Evolutionary conservation across 2,329 filamentous ascomycete species (phyloP).

Genomic region (Ascocoryne sarcoides): DNA sequence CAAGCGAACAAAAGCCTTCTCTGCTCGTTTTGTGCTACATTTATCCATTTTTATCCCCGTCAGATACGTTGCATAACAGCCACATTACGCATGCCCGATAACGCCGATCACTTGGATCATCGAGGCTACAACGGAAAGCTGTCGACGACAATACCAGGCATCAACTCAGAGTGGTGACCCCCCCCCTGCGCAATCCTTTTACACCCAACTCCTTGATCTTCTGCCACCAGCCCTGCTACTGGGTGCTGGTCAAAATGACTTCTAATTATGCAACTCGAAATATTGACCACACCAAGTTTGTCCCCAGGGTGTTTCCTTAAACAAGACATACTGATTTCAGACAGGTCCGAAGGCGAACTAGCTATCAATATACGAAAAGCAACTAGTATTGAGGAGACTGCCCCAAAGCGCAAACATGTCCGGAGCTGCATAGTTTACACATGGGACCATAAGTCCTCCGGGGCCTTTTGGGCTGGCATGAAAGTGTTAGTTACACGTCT

Average conservation of each 20-base stretch:
- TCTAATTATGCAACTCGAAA: conserved; percentile 24
- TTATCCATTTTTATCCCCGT: too few relatives aligned
- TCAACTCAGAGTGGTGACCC: too few relatives aligned
- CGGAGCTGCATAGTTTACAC: conserved; percentile 97
- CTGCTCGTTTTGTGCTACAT: too few relatives aligned
- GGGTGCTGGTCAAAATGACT: conserved; percentile 26
- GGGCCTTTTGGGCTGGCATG: conserved; percentile 95
- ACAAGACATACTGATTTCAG: conserved; percentile 8
- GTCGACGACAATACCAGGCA: too few relatives aligned
- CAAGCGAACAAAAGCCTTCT: too few relatives aligned
- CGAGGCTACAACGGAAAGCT: too few relatives aligned
- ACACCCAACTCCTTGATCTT: too few relatives aligned
- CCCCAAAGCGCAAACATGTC: conserved; percentile 82
- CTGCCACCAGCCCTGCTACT: too few relatives aligned
- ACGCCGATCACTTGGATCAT: too few relatives aligned
- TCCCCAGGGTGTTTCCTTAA: conserved; percentile 4
- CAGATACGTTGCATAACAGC: too few relatives aligned
- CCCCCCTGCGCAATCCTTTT: too few relatives aligned
- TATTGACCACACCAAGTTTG: conserved; percentile 28
- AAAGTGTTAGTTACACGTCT: conserved; percentile 70
- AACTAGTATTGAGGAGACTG: conserved; percentile 58
- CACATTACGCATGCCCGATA: too few relatives aligned
- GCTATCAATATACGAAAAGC: conserved; percentile 64
- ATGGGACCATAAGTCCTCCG: conserved; percentile 95
- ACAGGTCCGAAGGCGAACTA: conserved; percentile 59